A percentile compares a stretch with the other conserved stretches of the same genome.
These are phyloP conservation scores for Lepraria neglecta DNA, from an alignment of 495 filamentous ascomycete species.

Conservation along the genomic window DNA sequence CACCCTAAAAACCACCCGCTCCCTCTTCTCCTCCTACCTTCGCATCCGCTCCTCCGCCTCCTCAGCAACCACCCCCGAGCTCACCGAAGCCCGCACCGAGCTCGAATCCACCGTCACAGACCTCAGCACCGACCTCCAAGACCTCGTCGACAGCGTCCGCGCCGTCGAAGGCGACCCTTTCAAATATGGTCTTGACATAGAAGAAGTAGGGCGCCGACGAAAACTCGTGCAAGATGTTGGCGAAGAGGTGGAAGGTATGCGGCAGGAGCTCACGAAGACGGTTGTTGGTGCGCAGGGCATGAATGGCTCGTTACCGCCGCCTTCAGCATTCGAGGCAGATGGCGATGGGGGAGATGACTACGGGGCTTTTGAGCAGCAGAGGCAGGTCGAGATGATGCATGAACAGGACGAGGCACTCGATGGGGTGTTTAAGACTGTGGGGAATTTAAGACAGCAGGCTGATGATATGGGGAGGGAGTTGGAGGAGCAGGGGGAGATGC, in stretches of 20 bases:
- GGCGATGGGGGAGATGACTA: constrained; percentile 56
- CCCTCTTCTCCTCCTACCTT: constrained; percentile 89
- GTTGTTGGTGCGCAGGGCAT: constrained; percentile 24
- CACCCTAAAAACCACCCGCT: constrained; percentile 68
- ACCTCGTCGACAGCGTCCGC: constrained; percentile 80
- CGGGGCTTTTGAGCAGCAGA: constrained; percentile 84
- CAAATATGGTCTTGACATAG: constrained; percentile 75
- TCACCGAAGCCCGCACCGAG: constrained; percentile 73
- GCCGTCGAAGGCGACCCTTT: constrained; percentile 87
- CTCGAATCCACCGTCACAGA: constrained; percentile 71
- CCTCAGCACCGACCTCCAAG: constrained; percentile 77
- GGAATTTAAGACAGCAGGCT: constrained; percentile 80
- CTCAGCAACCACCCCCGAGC: constrained; percentile 69
- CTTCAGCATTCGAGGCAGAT: constrained; percentile 57
- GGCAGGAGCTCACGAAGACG: constrained; percentile 59
- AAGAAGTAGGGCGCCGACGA: constrained; percentile 75
- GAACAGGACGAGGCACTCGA: constrained; percentile 93
- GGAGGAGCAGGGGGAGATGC: constrained; percentile 79
- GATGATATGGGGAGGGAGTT: constrained; percentile 92
- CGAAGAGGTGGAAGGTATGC: constrained; percentile 81
- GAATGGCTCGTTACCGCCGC: constrained; percentile 55
- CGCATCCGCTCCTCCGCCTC: constrained; percentile 84
- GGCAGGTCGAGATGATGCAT: constrained; percentile 85
- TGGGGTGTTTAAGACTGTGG: constrained; percentile 87
- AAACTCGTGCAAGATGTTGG: constrained; percentile 85